A percentile compares a stretch with the other conserved stretches of the same genome.
These are phyloP conservation scores for Gossypium mustelinum DNA, from an alignment of 345 rosid species.

Conservation along the genomic window DNA sequence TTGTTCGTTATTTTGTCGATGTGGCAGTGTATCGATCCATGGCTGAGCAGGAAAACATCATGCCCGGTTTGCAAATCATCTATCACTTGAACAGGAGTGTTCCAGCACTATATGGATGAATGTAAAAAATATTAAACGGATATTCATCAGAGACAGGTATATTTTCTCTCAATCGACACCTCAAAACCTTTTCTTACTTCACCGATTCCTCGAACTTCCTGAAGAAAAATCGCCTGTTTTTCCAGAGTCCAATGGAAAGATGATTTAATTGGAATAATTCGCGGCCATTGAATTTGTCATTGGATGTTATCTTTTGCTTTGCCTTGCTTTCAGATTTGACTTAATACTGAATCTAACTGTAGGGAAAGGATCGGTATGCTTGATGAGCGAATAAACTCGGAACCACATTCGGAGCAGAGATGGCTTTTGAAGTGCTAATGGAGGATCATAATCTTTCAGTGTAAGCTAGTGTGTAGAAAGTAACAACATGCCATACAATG, in stretches of 20 bases:
- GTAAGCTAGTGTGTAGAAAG: background rate
- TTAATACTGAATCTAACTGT: background rate
- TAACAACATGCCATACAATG: background rate
- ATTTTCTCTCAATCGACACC: background rate
- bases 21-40: constrained; percentile 92
- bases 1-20: constrained; percentile 8
- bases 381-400: background rate
- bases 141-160: constrained; percentile 1
- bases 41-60: constrained; percentile 70
- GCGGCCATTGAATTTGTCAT: background rate
- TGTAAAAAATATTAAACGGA: background rate
- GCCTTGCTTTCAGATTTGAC: background rate
- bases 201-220: background rate
- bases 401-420: background rate
- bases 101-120: background rate
- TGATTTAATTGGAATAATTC: background rate
- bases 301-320: background rate
- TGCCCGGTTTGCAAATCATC: constrained; percentile 94
- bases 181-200: background rate
- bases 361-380: background rate
- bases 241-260: background rate
- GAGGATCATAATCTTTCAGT: background rate
- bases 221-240: background rate
- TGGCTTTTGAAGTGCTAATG: constrained; percentile 1
- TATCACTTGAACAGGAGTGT: constrained; percentile 34